Percentiles rank a stretch among this genome's conserved stretches.
Conservation (phyloP, 176 grass and related monocot genomes). For the Bromus sterilis region DNA sequence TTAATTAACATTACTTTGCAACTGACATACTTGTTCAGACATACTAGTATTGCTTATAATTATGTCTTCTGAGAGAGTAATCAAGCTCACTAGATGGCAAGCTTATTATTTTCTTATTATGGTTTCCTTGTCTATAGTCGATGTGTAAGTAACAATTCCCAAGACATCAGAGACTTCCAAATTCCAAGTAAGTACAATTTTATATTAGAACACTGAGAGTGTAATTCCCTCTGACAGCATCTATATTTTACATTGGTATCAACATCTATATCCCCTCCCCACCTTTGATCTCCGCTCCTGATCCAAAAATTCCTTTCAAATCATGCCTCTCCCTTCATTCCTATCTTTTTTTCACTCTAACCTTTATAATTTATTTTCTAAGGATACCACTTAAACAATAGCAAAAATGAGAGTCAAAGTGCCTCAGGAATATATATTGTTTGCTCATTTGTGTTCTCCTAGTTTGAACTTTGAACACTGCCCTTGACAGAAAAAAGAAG, state of each 20-base stretch:
- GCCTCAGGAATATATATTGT: neutral
- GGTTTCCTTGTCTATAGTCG: conserved; percentile 39
- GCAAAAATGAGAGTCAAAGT: neutral
- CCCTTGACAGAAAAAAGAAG: neutral
- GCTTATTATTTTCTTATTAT: conserved; percentile 34
- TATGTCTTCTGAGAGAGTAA: conserved; percentile 26
- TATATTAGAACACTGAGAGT: conserved; percentile 41
- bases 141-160: conserved; percentile 53
- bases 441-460: neutral
- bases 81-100: conserved; percentile 19
- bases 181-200: conserved; percentile 38
- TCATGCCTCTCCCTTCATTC: conserved; percentile 19
- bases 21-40: conserved; percentile 46
- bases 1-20: conserved; percentile 7
- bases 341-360: conserved; percentile 3
- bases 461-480: conserved; percentile 5
- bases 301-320: conserved; percentile 62
- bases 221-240: conserved; percentile 55
- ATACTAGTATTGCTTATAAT: conserved; percentile 36
- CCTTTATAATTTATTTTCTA: neutral
- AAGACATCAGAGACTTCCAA: conserved; percentile 38
- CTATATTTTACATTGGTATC: conserved; percentile 57
- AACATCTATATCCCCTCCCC: conserved; percentile 19
- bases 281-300: conserved; percentile 54
- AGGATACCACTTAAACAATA: neutral